phyloP scores from a whole-genome alignment of 305 asterid genomes.

The Fraxinus sp. region DNA sequence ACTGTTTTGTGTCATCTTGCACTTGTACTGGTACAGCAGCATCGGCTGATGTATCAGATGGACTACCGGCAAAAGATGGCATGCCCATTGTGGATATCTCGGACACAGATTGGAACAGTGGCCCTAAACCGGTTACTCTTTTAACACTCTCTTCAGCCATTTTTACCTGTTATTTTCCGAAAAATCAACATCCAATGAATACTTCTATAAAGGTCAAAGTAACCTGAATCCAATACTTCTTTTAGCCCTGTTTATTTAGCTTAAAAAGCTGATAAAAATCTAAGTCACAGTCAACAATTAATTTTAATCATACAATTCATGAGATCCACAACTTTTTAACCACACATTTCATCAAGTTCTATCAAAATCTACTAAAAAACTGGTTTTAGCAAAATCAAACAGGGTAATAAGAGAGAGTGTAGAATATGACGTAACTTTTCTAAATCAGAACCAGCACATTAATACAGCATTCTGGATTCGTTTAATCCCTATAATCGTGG shows the following conservation, averaged over 20 bases:
- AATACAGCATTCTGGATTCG: no score
- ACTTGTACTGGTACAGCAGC: constrained; percentile 51
- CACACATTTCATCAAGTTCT: no score
- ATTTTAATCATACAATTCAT: background rate
- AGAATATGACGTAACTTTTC: background rate
- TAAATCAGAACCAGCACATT: background rate
- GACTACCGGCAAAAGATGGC: constrained; percentile 59
- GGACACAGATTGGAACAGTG: constrained; percentile 76
- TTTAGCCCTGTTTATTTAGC: background rate
- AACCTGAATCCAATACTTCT: background rate
- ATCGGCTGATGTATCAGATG: constrained; percentile 61
- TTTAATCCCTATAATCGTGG: no score
- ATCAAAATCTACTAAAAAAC: no score
- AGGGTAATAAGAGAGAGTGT: no score
- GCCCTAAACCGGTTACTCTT: constrained; percentile 80
- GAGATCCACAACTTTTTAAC: background rate
- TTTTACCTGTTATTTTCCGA: constrained; percentile 45
- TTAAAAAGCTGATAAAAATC: background rate
- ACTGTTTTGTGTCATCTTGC: constrained; percentile 54
- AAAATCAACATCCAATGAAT: background rate
- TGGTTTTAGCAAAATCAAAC: no score
- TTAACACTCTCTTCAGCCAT: constrained; percentile 93
- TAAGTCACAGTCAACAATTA: no score
- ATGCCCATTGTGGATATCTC: constrained; percentile 56
- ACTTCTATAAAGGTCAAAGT: background rate